These are phyloP conservation scores for Emmonsia crescens DNA, from an alignment of 2,329 filamentous ascomycete species.

Conservation along the genomic window DNA sequence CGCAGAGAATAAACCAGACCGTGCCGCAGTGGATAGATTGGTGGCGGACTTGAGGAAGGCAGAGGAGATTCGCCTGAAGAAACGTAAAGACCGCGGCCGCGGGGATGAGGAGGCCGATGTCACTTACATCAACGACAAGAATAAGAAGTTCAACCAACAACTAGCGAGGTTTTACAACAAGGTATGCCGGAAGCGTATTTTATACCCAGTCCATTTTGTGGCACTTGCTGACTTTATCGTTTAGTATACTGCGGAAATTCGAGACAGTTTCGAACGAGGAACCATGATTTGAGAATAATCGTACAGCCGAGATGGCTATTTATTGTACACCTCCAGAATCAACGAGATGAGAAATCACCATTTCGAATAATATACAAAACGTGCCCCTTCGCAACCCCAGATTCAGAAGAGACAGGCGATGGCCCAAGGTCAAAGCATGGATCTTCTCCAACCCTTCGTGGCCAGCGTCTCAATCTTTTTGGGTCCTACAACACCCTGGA, in stretches of 20 bases:
- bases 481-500: slow-evolving; percentile 67
- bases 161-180: slow-evolving; percentile 94
- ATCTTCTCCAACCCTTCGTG: slow-evolving; percentile 74
- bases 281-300: slow-evolving; percentile 65
- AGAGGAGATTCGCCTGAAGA: slow-evolving; percentile 77
- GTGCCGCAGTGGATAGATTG: slow-evolving; percentile 75
- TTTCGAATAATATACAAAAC: slow-evolving; percentile 3
- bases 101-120: slow-evolving; percentile 82
- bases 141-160: slow-evolving; percentile 99
- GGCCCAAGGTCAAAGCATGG: slow-evolving; percentile 58
- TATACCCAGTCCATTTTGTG: not conserved
- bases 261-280: slow-evolving; percentile 93
- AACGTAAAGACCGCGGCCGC: slow-evolving; percentile 67
- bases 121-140: slow-evolving; percentile 99
- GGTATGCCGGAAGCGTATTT: slow-evolving; percentile 28
- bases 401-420: not conserved
- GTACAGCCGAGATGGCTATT: slow-evolving; percentile 4
- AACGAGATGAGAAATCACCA: not conserved
- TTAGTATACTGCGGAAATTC: slow-evolving; percentile 83
- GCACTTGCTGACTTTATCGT: slow-evolving; percentile 6
- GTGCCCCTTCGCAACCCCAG: not conserved
- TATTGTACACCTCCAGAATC: slow-evolving; percentile 3
- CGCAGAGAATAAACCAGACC: slow-evolving; percentile 74
- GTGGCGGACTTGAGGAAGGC: slow-evolving; percentile 80
- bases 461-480: slow-evolving; percentile 72